Percentiles rank a stretch among this genome's conserved stretches.
phyloP scores from a whole-genome alignment of 2,329 filamentous ascomycete species.

The Ophiostoma sp. region DNA sequence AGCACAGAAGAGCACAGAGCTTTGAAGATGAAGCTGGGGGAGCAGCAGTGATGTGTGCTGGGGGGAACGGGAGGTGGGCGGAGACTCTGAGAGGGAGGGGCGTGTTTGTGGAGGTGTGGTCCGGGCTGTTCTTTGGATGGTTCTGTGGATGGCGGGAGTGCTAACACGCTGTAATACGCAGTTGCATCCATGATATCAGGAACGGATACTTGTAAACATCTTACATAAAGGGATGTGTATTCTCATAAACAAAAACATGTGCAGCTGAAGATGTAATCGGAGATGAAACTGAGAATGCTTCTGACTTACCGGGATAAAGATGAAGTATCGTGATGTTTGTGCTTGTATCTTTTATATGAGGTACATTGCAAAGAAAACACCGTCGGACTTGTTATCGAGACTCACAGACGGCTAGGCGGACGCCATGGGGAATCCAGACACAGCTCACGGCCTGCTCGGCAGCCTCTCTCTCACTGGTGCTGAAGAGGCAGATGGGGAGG shows the following conservation, averaged over 20 bases:
- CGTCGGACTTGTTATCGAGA: background rate
- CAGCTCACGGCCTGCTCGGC: constrained; percentile 8
- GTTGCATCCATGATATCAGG: background rate
- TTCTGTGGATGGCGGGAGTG: background rate
- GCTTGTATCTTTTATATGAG: background rate
- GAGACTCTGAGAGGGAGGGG: background rate
- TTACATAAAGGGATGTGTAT: background rate
- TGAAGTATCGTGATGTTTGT: background rate
- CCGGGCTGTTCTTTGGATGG: background rate
- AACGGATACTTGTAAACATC: background rate
- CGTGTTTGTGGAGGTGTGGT: background rate
- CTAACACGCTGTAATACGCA: background rate
- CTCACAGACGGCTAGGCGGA: background rate
- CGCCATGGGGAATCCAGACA: background rate
- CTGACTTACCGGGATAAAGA: background rate
- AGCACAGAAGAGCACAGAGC: background rate
- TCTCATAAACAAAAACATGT: background rate
- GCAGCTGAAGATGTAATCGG: background rate
- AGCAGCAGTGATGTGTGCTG: background rate
- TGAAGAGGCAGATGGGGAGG: background rate
- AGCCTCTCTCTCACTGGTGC: background rate
- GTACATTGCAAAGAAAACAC: background rate
- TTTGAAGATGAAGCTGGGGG: background rate
- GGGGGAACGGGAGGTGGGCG: background rate
- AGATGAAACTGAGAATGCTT: background rate